Conservation (phyloP, 495 filamentous ascomycete genomes). For the Lophium mytilinum region DNA sequence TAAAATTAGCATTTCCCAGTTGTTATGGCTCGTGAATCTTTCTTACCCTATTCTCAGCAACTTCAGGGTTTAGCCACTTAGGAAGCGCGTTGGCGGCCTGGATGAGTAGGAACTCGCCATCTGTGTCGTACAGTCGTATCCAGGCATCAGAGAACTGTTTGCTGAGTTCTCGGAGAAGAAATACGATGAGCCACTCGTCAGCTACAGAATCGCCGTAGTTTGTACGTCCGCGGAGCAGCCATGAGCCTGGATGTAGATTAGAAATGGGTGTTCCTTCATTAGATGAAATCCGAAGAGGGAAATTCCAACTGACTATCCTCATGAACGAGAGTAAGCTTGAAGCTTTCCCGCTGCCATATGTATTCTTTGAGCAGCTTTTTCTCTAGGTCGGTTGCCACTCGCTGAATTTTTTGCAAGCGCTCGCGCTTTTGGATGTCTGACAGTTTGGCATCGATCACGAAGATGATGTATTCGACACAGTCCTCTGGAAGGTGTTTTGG, state of each 20-base stretch:
- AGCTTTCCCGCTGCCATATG: constrained; percentile 88
- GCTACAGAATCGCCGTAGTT: constrained; percentile 90
- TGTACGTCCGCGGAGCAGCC: constrained; percentile 56
- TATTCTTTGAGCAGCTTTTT: constrained; percentile 66
- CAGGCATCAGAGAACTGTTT: constrained; percentile 65
- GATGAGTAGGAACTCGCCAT: constrained; percentile 91
- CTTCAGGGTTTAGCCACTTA: constrained; percentile 85
- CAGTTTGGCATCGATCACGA: constrained; percentile 50
- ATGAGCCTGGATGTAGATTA: constrained; percentile 17
- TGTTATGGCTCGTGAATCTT: neutral
- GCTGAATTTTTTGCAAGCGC: constrained; percentile 63
- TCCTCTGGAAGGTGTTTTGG: constrained; percentile 77
- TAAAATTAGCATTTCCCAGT: neutral
- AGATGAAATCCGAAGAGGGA: neutral
- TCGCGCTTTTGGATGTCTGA: constrained; percentile 45
- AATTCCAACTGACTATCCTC: constrained; percentile 42
- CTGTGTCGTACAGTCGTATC: constrained; percentile 74
- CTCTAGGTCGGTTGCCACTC: constrained; percentile 52
- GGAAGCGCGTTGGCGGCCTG: constrained; percentile 87
- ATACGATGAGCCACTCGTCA: constrained; percentile 95
- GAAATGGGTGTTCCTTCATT: neutral
- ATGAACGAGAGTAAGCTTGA: constrained; percentile 53
- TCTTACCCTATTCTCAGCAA: constrained; percentile 69
- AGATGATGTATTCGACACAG: constrained; percentile 77
- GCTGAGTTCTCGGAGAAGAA: constrained; percentile 76